Percentiles rank a stretch among this genome's conserved stretches.
Evolutionary conservation across 352 stramenopile genomes (phyloP).

Genomic region (Globisporangium acanthophoron): DNA sequence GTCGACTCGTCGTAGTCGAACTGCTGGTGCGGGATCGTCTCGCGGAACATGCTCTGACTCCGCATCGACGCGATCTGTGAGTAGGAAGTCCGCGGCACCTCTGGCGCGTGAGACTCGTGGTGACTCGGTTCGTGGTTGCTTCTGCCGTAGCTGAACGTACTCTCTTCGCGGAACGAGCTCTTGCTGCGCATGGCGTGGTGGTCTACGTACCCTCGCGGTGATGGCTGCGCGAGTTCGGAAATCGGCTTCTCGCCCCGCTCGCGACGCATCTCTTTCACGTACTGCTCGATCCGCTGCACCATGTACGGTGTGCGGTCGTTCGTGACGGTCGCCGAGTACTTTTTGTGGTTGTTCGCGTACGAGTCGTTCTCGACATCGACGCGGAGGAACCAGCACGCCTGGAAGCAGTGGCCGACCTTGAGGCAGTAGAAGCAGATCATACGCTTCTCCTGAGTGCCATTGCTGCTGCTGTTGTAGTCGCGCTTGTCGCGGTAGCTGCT

Average conservation of each 20-base stretch:
- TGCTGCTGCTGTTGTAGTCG: neutral
- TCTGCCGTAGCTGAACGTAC: conserved; percentile 1
- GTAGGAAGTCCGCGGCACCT: conserved; percentile 4
- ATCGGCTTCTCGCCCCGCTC: conserved; percentile 6
- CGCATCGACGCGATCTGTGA: conserved; percentile 11
- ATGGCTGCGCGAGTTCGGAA: neutral
- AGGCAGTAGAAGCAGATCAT: conserved; percentile 39
- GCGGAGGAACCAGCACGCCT: conserved; percentile 34
- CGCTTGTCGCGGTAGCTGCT: neutral
- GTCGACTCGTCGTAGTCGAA: neutral
- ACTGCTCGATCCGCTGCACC: conserved; percentile 33
- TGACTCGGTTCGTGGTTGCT: neutral
- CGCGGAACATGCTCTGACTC: conserved; percentile 10
- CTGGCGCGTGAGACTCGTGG: neutral
- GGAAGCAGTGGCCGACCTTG: conserved; percentile 33
- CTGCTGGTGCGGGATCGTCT: neutral
- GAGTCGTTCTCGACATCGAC: conserved; percentile 32
- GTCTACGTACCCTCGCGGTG: conserved; percentile 2
- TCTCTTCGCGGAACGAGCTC: conserved; percentile 7
- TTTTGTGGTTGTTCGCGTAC: conserved; percentile 23
- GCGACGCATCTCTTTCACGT: conserved; percentile 24
- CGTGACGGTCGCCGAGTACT: conserved; percentile 30
- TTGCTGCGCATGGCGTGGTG: conserved; percentile 2
- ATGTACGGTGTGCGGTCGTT: conserved; percentile 25
- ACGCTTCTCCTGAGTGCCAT: conserved; percentile 1